phyloP scores from a whole-genome alignment of 2,329 filamentous ascomycete species.

The Botrytis paeoniae region DNA sequence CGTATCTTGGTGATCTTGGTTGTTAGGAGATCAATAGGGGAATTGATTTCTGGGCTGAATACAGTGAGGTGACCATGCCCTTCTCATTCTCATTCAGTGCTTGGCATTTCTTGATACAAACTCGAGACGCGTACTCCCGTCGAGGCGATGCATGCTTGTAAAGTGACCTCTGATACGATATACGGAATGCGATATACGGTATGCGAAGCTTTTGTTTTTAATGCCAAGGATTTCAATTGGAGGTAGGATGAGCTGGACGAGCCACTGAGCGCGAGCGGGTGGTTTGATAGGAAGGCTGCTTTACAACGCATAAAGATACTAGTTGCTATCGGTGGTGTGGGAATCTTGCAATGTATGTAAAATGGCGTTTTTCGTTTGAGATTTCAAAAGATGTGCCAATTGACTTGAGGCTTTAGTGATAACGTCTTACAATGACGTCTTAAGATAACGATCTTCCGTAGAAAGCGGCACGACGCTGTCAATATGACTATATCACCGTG shows the following conservation, averaged over 20 bases:
- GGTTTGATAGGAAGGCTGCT: not conserved
- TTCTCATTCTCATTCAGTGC: not conserved
- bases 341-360: not conserved
- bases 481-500: not conserved
- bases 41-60: not conserved
- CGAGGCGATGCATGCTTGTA: not conserved
- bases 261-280: not conserved
- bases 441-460: not conserved
- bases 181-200: not conserved
- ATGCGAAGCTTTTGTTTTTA: not conserved
- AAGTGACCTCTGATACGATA: not conserved
- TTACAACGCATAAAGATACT: not conserved
- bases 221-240: not conserved
- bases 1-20: not conserved
- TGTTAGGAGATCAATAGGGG: not conserved
- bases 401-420: not conserved
- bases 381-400: not conserved
- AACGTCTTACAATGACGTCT: not conserved
- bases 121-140: not conserved
- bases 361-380: not conserved
- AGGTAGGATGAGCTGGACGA: not conserved
- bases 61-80: not conserved
- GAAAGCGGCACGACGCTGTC: not conserved
- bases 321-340: not conserved
- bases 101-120: not conserved